Percentiles rank a stretch among this genome's conserved stretches.
Evolutionary conservation across 2,329 filamentous ascomycete genomes (phyloP).

Genomic region (Alternaria sp.): DNA sequence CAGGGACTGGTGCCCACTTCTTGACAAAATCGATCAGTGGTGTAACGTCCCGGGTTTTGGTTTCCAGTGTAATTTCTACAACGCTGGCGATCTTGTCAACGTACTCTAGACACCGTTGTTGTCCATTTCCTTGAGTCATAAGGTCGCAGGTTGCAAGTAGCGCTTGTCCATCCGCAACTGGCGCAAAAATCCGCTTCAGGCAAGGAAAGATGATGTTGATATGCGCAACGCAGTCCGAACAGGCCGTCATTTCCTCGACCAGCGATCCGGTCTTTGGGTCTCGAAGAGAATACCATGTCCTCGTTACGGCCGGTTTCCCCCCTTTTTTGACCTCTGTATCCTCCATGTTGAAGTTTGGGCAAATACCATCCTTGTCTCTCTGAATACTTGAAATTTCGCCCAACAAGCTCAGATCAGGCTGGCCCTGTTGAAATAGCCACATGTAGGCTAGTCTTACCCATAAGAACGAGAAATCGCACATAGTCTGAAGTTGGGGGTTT

Average conservation of each 20-base stretch:
- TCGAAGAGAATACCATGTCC: conserved; percentile 29
- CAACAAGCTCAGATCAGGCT: conserved; percentile 24
- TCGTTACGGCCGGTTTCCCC: conserved; percentile 19
- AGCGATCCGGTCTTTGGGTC: conserved; percentile 20
- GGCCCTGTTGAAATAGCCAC: conserved; percentile 23
- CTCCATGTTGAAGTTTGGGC: conserved; percentile 26
- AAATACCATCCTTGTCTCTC: conserved; percentile 23
- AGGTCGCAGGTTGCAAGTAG: conserved; percentile 32
- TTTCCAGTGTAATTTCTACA: conserved; percentile 10
- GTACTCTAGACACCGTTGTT: conserved; percentile 20
- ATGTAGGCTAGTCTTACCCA: conserved; percentile 28
- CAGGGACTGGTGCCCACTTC: conserved; percentile 20
- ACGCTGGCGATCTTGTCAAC: conserved; percentile 17
- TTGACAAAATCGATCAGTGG: conserved; percentile 18
- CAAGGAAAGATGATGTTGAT: conserved; percentile 23
- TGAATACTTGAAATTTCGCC: conserved; percentile 18
- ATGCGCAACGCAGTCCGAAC: conserved; percentile 25
- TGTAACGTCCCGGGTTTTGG: conserved; percentile 9
- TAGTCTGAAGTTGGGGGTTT: neutral
- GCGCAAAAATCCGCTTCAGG: conserved; percentile 23
- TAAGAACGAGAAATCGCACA: conserved; percentile 25
- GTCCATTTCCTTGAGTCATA: conserved; percentile 14
- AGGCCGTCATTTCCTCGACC: conserved; percentile 31
- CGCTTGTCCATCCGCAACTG: conserved; percentile 16
- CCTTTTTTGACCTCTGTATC: conserved; percentile 21